Percentiles rank a stretch among this genome's conserved stretches.
These are phyloP conservation scores for Barnettozyma sp. DNA, from an alignment of 805 yeast genomes.

Conservation along the genomic window DNA sequence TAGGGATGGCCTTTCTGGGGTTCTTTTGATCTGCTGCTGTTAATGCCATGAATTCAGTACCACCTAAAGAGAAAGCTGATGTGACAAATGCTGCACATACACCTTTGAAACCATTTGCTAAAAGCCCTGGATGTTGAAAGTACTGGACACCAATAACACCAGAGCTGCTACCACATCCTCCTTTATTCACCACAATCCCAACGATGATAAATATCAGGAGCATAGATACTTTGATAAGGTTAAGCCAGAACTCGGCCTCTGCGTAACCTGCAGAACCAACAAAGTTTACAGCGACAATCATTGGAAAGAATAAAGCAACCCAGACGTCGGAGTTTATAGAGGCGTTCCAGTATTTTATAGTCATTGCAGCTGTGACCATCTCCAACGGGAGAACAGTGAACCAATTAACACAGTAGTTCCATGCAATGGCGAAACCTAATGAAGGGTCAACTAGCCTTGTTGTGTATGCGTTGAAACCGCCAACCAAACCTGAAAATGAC, in stretches of 20 bases:
- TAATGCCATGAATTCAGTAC: constrained; percentile 59
- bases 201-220: constrained; percentile 52
- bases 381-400: constrained; percentile 47
- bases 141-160: constrained; percentile 53
- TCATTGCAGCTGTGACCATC: constrained; percentile 48
- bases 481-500: constrained; percentile 32
- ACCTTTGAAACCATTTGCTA: constrained; percentile 45
- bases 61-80: constrained; percentile 58
- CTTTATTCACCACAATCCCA: constrained; percentile 48
- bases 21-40: constrained; percentile 62
- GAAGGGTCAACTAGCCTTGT: constrained; percentile 40
- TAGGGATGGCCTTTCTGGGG: constrained; percentile 52
- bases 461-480: constrained; percentile 34
- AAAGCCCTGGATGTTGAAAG: constrained; percentile 54
- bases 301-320: constrained; percentile 46
- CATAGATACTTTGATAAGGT: constrained; percentile 48
- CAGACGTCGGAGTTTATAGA: constrained; percentile 45
- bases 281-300: constrained; percentile 46
- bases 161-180: constrained; percentile 45
- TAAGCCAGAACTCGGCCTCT: constrained; percentile 58
- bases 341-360: constrained; percentile 41
- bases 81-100: constrained; percentile 58
- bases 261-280: constrained; percentile 62
- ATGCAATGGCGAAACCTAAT: constrained; percentile 56
- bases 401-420: constrained; percentile 53